These are phyloP conservation scores for Penicillium silybi DNA, from an alignment of 495 filamentous ascomycete genomes.

Conservation along the genomic window DNA sequence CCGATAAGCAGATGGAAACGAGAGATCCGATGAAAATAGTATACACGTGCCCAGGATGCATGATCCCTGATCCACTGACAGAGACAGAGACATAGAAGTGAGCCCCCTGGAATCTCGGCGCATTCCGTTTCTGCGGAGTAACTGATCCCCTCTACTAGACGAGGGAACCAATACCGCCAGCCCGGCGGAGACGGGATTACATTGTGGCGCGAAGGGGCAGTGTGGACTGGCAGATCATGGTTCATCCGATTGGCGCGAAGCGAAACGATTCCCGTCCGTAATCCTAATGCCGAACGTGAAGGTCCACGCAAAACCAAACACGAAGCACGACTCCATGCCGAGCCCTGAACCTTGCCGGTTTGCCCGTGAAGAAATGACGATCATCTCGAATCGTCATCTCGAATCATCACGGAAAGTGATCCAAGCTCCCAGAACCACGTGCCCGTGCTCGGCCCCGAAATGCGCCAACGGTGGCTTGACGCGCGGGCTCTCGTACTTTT, in stretches of 20 bases:
- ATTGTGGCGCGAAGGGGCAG: background rate
- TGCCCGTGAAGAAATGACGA: slow-evolving; percentile 4
- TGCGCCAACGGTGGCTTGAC: background rate
- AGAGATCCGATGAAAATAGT: no score
- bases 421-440: slow-evolving; percentile 7
- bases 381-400: no score
- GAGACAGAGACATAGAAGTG: no score
- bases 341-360: background rate
- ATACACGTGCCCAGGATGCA: no score
- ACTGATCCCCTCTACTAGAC: background rate
- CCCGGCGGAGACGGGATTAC: background rate
- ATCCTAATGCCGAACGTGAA: background rate
- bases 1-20: no score
- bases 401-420: background rate
- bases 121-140: background rate
- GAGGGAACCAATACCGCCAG: background rate
- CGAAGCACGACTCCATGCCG: background rate
- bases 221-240: slow-evolving; percentile 1
- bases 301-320: no score
- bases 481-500: background rate
- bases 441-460: background rate
- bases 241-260: slow-evolving; percentile 4
- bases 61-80: no score
- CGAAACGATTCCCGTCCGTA: background rate
- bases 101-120: background rate